phyloP scores from a whole-genome alignment of 1,284 basidiomycete genomes.

The Cryptococcus sp. region DNA sequence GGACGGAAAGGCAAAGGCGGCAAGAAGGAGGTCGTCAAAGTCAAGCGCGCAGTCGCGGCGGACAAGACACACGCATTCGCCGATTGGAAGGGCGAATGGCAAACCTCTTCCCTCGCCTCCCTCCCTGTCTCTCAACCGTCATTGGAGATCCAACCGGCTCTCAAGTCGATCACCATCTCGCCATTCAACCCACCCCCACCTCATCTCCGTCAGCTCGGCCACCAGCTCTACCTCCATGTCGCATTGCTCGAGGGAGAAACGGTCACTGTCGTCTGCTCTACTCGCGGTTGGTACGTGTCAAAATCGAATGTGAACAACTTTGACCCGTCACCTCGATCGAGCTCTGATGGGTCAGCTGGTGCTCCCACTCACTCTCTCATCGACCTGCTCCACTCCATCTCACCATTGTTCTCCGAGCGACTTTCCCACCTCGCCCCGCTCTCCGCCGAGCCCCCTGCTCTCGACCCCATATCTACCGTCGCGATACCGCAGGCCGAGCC shows the following conservation, averaged over 20 bases:
- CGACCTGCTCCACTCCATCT: constrained; percentile 58
- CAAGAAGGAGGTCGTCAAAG: constrained; percentile 44
- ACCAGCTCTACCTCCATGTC: constrained; percentile 60
- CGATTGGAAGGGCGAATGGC: constrained; percentile 47
- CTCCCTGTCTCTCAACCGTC: constrained; percentile 48
- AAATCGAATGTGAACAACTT: constrained; percentile 55
- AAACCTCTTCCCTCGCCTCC: constrained; percentile 38
- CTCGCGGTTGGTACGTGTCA: constrained; percentile 60
- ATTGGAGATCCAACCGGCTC: constrained; percentile 44
- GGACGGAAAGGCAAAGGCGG: constrained; percentile 38
- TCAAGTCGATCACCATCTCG: constrained; percentile 58
- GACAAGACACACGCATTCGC: constrained; percentile 51
- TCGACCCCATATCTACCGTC: constrained; percentile 54
- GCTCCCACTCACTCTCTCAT: constrained; percentile 56
- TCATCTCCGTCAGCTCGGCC: constrained; percentile 58
- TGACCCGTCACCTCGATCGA: constrained; percentile 52
- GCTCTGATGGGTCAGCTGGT: constrained; percentile 35
- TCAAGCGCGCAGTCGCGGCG: constrained; percentile 40
- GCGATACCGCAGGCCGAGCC: constrained; percentile 59
- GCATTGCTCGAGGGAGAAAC: constrained; percentile 60
- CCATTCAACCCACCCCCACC: constrained; percentile 63
- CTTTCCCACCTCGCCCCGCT: constrained; percentile 46
- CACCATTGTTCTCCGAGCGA: constrained; percentile 51
- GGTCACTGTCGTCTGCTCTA: constrained; percentile 58
- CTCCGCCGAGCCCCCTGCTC: constrained; percentile 34